Conservation (phyloP, 1,139 yeast species). For the Pichia inconspicua region DNA sequence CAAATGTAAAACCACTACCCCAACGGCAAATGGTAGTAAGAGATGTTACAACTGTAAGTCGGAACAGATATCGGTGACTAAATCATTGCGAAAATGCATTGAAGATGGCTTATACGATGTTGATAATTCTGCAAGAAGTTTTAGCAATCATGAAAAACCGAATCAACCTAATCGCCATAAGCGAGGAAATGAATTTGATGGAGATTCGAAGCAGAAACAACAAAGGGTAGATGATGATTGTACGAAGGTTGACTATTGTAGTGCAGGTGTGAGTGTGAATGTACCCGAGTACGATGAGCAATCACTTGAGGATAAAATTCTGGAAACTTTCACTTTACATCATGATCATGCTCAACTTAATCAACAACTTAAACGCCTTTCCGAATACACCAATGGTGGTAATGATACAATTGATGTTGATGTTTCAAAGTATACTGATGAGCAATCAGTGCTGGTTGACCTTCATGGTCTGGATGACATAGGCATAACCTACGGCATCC, state of each 20-base stretch:
- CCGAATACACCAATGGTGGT: constrained; percentile 15
- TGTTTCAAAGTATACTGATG: not conserved
- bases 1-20: too few relatives aligned
- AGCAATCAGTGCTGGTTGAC: constrained; percentile 10
- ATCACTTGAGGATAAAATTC: constrained; percentile 1
- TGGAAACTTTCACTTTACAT: constrained; percentile 6
- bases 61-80: constrained; percentile 32
- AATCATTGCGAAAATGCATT: not conserved
- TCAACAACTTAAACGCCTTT: constrained; percentile 23
- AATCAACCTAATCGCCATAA: not conserved
- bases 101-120: not conserved
- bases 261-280: not conserved
- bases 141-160: too few relatives aligned
- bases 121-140: not conserved
- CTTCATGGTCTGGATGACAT: constrained; percentile 8
- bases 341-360: constrained; percentile 25
- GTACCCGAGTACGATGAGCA: not conserved
- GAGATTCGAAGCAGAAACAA: not conserved
- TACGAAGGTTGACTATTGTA: not conserved
- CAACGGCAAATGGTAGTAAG: constrained; percentile 38
- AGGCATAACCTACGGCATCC: constrained; percentile 5
- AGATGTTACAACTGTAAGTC: constrained; percentile 48
- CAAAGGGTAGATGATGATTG: not conserved
- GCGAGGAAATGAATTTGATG: not conserved
- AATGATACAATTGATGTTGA: not conserved